These are phyloP conservation scores for Hypoxylon perforatum DNA, from an alignment of 495 filamentous ascomycete species.

Conservation along the genomic window DNA sequence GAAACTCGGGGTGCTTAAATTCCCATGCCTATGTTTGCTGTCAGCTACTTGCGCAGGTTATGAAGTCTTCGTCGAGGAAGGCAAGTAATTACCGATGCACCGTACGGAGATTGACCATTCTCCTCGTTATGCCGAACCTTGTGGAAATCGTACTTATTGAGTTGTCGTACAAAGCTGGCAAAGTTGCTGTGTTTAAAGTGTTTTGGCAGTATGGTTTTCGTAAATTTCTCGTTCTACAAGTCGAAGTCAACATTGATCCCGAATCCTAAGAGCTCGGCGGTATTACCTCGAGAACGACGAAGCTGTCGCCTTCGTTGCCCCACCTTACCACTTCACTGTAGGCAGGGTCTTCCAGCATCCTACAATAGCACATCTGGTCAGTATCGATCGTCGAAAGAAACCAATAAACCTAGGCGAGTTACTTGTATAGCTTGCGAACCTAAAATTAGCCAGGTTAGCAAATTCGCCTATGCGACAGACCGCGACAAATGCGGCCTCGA, in stretches of 20 bases:
- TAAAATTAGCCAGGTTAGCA: slow-evolving; percentile 51
- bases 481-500: slow-evolving; percentile 29
- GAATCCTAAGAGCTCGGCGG: slow-evolving; percentile 16
- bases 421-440: slow-evolving; percentile 99
- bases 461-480: slow-evolving; percentile 28
- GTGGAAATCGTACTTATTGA: slow-evolving; percentile 99
- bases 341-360: slow-evolving; percentile 96
- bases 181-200: slow-evolving; percentile 99
- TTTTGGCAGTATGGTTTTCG: slow-evolving; percentile 94
- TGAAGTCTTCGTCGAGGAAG: slow-evolving; percentile 3
- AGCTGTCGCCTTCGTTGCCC: slow-evolving; percentile 94
- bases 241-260: slow-evolving; percentile 15
- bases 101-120: slow-evolving; percentile 88
- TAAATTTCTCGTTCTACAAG: slow-evolving; percentile 94
- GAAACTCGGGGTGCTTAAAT: slow-evolving; percentile 97
- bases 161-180: slow-evolving; percentile 96
- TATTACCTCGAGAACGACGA: slow-evolving; percentile 94
- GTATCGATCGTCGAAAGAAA: slow-evolving; percentile 14
- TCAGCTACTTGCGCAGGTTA: slow-evolving; percentile 35
- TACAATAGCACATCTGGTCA: slow-evolving; percentile 52
- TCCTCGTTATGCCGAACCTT: slow-evolving; percentile 99
- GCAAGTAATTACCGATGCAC: slow-evolving; percentile 76
- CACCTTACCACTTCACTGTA: slow-evolving; percentile 94
- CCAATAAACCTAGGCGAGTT: slow-evolving; percentile 33
- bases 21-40: slow-evolving; percentile 80